A percentile compares a stretch with the other conserved stretches of the same genome.
Conservation (phyloP, 371 early-diverging fungal species). For the Apophysomyces trapeziformis region DNA sequence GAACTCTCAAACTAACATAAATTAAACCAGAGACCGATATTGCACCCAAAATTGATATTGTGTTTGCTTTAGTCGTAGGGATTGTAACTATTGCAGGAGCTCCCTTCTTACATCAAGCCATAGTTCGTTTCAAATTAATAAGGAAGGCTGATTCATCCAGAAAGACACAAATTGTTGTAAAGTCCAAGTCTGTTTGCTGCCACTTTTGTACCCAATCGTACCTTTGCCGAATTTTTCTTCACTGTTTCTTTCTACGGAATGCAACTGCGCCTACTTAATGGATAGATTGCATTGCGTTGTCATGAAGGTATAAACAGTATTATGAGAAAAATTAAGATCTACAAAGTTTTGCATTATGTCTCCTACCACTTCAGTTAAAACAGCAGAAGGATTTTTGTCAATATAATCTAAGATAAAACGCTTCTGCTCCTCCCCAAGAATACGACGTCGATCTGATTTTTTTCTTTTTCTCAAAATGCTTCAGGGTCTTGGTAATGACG, state of each 20-base stretch:
- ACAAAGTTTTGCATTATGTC: slow-evolving; percentile 19
- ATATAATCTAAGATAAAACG: slow-evolving; percentile 18
- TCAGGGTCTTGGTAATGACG: slow-evolving; percentile 20
- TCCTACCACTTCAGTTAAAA: slow-evolving; percentile 18
- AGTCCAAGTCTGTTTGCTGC: slow-evolving; percentile 9
- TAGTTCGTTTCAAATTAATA: neutral
- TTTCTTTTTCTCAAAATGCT: slow-evolving; percentile 19
- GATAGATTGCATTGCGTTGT: slow-evolving; percentile 4
- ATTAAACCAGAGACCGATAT: neutral
- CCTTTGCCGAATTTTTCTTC: neutral
- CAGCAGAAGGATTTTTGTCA: slow-evolving; percentile 22
- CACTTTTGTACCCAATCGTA: slow-evolving; percentile 1
- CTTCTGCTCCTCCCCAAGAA: too few relatives aligned
- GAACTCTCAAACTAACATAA: neutral
- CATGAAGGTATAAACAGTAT: slow-evolving; percentile 10
- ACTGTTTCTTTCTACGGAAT: slow-evolving; percentile 8
- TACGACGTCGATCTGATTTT: neutral
- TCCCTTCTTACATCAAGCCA: slow-evolving; percentile 2
- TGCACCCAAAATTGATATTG: slow-evolving; percentile 9
- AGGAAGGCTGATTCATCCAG: slow-evolving; percentile 11
- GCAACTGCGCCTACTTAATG: neutral
- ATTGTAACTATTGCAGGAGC: slow-evolving; percentile 11
- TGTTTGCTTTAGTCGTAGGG: slow-evolving; percentile 9
- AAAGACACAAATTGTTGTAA: slow-evolving; percentile 8
- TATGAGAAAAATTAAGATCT: slow-evolving; percentile 10